Percentiles rank a stretch among this genome's conserved stretches.
Conservation (phyloP, 306 rosid genomes). For the Morella rubra region DNA sequence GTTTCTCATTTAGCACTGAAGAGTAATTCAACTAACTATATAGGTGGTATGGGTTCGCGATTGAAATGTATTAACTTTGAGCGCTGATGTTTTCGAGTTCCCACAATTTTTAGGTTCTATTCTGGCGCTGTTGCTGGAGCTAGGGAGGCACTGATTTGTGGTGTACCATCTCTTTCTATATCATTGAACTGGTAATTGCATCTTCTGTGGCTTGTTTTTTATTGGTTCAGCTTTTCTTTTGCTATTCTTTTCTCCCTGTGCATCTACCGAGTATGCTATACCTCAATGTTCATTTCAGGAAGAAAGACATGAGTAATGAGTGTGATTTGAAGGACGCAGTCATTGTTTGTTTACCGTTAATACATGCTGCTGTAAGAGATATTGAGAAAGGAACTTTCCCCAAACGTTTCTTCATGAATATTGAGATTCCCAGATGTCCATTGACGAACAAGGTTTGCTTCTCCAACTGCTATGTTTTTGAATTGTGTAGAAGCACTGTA, state of each 20-base stretch:
- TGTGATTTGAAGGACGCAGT: constrained; percentile 47
- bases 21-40: not conserved
- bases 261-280: not conserved
- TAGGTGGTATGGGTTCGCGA: not conserved
- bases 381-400: constrained; percentile 49
- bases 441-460: constrained; percentile 47
- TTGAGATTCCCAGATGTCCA: constrained; percentile 53
- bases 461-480: constrained; percentile 5
- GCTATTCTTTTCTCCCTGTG: not conserved
- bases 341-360: constrained; percentile 40
- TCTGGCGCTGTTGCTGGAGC: constrained; percentile 62
- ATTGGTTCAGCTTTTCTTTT: not conserved
- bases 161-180: constrained; percentile 52
- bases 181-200: constrained; percentile 46
- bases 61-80: not conserved
- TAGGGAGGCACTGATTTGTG: constrained; percentile 58
- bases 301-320: constrained; percentile 43
- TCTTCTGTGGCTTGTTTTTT: constrained; percentile 4
- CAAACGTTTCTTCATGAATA: constrained; percentile 46
- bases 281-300: constrained; percentile 28
- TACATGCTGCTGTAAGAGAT: constrained; percentile 40
- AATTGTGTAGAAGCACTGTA: not conserved
- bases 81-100: not conserved
- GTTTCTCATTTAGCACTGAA: not conserved
- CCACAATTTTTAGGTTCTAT: constrained; percentile 34